These are phyloP conservation scores for Effrenium voratum DNA, from an alignment of 73 alveolate species.

Conservation along the genomic window DNA sequence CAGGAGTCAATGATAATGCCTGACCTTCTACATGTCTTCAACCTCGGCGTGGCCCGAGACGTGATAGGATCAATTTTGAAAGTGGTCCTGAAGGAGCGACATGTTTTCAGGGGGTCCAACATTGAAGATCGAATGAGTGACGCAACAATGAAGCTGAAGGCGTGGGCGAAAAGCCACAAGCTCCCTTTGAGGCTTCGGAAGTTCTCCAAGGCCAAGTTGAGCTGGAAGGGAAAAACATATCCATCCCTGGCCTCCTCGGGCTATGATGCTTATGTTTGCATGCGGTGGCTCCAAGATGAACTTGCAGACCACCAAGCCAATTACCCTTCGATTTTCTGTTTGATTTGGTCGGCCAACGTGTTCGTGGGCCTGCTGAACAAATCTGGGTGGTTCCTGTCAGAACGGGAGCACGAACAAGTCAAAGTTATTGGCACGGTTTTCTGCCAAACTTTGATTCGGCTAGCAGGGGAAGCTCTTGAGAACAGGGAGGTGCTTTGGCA, in stretches of 20 bases:
- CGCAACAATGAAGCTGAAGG: not conserved
- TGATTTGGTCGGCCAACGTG: not conserved
- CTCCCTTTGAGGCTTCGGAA: not conserved
- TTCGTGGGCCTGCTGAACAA: not conserved
- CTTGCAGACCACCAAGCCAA: too few relatives aligned
- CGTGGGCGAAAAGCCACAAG: not conserved
- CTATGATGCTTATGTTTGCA: not conserved
- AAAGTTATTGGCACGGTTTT: not conserved
- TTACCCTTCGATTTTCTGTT: not conserved
- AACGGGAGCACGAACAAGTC: not conserved
- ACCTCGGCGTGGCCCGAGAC: not conserved
- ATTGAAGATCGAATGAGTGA: not conserved
- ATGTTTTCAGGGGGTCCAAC: not conserved
- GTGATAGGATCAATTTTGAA: not conserved
- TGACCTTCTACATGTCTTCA: slow-evolving; percentile 1
- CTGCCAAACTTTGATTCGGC: not conserved
- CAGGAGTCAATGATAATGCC: not conserved
- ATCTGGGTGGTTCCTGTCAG: not conserved
- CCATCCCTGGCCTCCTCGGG: not conserved
- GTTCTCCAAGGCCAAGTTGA: not conserved
- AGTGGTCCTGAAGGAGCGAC: not conserved
- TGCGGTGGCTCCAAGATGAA: not conserved
- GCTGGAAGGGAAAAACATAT: not conserved
- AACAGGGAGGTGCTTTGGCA: not conserved
- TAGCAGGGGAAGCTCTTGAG: not conserved